Percentiles rank a stretch among this genome's conserved stretches.
These are phyloP conservation scores for Beauveria sp. DNA, from an alignment of 2,329 filamentous ascomycete species.

Conservation along the genomic window DNA sequence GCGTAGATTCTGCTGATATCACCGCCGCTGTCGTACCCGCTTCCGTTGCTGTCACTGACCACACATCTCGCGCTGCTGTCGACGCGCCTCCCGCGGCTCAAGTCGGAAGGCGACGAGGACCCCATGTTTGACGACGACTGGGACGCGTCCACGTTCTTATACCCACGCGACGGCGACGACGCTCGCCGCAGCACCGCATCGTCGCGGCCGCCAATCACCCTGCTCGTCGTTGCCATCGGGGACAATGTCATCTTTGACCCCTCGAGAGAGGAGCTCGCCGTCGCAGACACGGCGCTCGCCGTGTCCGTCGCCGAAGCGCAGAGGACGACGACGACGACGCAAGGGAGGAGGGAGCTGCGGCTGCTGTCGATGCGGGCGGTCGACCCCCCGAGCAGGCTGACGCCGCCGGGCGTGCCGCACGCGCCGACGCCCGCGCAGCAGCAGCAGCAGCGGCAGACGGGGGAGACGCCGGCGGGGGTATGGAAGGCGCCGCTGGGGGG, in stretches of 20 bases:
- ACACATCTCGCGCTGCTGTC: slow-evolving; percentile 88
- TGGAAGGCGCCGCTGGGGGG: slow-evolving; percentile 85
- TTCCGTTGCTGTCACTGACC: slow-evolving; percentile 85
- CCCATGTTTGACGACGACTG: slow-evolving; percentile 98
- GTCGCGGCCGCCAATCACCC: slow-evolving; percentile 71
- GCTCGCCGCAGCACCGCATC: slow-evolving; percentile 17
- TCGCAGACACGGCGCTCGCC: slow-evolving; percentile 82
- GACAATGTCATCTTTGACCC: slow-evolving; percentile 93
- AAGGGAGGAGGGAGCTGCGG: slow-evolving; percentile 41
- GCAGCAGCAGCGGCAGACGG: slow-evolving; percentile 36
- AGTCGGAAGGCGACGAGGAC: slow-evolving; percentile 88
- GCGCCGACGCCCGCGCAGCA: slow-evolving; percentile 38
- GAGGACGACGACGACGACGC: slow-evolving; percentile 13
- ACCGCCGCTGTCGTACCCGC: slow-evolving; percentile 84
- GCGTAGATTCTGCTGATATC: slow-evolving; percentile 81
- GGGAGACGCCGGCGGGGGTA: slow-evolving; percentile 59
- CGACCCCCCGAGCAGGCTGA: slow-evolving; percentile 66
- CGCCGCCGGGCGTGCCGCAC: slow-evolving; percentile 62
- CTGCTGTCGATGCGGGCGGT: slow-evolving; percentile 65
- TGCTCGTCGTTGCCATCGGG: slow-evolving; percentile 81
- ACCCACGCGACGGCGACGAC: slow-evolving; percentile 41
- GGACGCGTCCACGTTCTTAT: slow-evolving; percentile 74
- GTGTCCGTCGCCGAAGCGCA: slow-evolving; percentile 60
- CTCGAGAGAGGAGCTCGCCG: slow-evolving; percentile 80
- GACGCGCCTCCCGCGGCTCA: slow-evolving; percentile 74